Evolutionary conservation across 78 protist genomes (phyloP), one percentile per base, ranked within the genome.

Genomic region (Pirum gemmata): DNA sequence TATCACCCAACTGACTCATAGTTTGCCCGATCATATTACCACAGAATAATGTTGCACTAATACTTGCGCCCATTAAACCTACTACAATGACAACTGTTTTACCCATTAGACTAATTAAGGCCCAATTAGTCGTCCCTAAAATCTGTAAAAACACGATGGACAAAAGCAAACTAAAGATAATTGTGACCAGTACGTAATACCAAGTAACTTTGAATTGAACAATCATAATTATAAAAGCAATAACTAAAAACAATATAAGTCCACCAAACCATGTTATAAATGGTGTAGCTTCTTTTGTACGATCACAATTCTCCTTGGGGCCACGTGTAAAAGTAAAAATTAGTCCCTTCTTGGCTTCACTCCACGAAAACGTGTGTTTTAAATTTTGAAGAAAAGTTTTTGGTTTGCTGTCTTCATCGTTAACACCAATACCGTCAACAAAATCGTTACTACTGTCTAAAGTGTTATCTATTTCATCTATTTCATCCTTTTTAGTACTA

Each of bases 51-150:
- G 41, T 84, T 8, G 88, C 2, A 2, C 38, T 21, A 27, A 76
- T 75, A 1, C 76, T 21, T 29, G 76, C 38, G 21, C 88, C 61
- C 74, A 21, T 21, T 73, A 39, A n/a, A 40, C 88, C 88, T 31
- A 84, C 33, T 21, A 41, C 41, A 35, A 84, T 84, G 80, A 84
- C 74, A 21, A 84, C 74, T 36, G 41, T n/a, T 75, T 84, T 84
- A n/a, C 80, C 88, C 29, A 84, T 35, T 8, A 84, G 41, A 29
- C 76, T 38, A 84, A 39, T 38, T 25, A 84, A 73, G 31, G 38
- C 61, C 87, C 88, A 84, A 8, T 84, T 84, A 31, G 88, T 84
- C 8, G 80, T 40, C 8, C 88, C 88, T 76, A 39, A n/a, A 29
- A 84, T 84, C 8, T 84, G 88, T 5, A 76, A 40, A 51, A 34